Evolutionary conservation across 2,329 filamentous ascomycete genomes (phyloP), one percentile per base, ranked within the genome.

Genomic region (Claviceps sp.): DNA sequence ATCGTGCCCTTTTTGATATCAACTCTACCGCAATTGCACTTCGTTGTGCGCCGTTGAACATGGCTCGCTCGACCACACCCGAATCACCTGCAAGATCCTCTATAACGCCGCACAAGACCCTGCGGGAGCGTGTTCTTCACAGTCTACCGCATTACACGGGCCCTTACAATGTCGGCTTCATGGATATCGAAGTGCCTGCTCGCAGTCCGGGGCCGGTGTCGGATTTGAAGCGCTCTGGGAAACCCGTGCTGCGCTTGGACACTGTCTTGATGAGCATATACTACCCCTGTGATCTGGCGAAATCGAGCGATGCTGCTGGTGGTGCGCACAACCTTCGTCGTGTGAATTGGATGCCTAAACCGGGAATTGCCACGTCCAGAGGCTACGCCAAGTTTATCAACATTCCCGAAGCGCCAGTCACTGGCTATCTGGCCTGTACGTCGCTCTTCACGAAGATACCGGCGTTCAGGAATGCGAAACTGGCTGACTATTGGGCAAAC

Each of bases 201-300:
- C 62, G 67, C 13, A 53, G 66, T 1, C 69, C 70, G 13, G 64
- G 67, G 22, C 62, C 63, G 11, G 66, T 73, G 51, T 74, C 67
- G 14, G 60, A 62, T 54, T 67, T 72, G 53, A 69, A 67, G 54
- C 63, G 70, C 44, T 62, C 70, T 47, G 61, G 65, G 40, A 65
- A 63, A 48, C 66, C 67, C 24, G 66, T 71, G 2, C 60, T 73
- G 54, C 67, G 69, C 37, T 61, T 73, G 48, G 70, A 73, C 52
- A 84, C 81, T 0, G 77, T 84, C 8, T 69, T 85, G 4, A 77
- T 85, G 64, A 77, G 76, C 0, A 64, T 85, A n/a, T 85, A 80
- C 63, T 85, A 85, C 61, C 82, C 81, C 2, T 74, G 77, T 45
- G 72, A 74, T 18, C 60, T 75, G 52, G 50, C 50, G 8, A 57